phyloP scores from a whole-genome alignment of 2,329 filamentous ascomycete genomes.

The Amylocarpus encephaloides region DNA sequence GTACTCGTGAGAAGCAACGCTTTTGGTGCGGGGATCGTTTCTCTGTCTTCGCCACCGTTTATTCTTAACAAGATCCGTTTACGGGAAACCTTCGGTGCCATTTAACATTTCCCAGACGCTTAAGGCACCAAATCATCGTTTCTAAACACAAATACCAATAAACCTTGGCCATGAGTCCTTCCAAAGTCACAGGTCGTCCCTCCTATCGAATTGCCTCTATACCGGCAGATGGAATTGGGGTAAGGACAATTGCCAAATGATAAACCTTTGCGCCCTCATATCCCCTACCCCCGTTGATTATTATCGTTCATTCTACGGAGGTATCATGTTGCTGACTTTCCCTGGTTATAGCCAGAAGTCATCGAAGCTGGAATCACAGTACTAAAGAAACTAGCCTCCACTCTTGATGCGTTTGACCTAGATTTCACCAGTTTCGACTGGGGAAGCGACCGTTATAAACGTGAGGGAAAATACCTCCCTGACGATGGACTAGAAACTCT shows the following conservation, averaged over 20 bases:
- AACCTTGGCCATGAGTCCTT: background rate
- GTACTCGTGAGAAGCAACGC: background rate
- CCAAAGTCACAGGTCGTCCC: background rate
- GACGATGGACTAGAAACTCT: constrained; percentile 48
- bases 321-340: too few species aligned
- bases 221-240: constrained; percentile 52
- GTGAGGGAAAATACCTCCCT: constrained; percentile 52
- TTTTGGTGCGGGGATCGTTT: too few species aligned
- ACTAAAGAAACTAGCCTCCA: constrained; percentile 45
- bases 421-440: constrained; percentile 55
- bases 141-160: too few species aligned
- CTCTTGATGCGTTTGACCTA: constrained; percentile 52
- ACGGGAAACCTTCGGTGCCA: too few species aligned
- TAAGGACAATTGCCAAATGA: too few species aligned
- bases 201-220: constrained; percentile 51
- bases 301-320: too few species aligned
- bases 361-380: constrained; percentile 54
- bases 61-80: too few species aligned
- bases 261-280: too few species aligned
- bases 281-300: too few species aligned
- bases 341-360: constrained; percentile 47
- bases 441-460: constrained; percentile 53
- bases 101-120: too few species aligned
- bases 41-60: too few species aligned
- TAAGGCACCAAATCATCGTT: too few species aligned